Evolutionary conservation across 257 asterid species (phyloP).

Genomic region (Jacaranda copaia): DNA sequence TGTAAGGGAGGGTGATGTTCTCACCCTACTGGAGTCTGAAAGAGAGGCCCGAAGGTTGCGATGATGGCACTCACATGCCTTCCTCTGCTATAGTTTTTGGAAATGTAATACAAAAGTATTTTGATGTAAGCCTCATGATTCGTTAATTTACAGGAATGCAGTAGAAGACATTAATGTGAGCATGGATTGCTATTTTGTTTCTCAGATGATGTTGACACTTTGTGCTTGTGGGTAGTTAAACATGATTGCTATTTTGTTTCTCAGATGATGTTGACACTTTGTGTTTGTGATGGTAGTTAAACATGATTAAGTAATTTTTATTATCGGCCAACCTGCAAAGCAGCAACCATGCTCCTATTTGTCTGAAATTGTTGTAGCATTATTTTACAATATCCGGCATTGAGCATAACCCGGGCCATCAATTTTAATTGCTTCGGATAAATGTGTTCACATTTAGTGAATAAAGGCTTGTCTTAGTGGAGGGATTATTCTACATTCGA

Average conservation of each 20-base stretch:
- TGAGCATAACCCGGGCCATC: no score
- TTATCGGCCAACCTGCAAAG: no score
- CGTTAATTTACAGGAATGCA: not conserved
- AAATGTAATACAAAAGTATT: not conserved
- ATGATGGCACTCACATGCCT: not conserved
- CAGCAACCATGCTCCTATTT: not conserved
- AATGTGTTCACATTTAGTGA: no score
- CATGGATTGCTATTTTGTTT: not conserved
- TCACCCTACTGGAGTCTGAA: no score
- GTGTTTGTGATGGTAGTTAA: not conserved
- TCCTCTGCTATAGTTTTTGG: not conserved
- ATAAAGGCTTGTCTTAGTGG: no score
- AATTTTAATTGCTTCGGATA: no score
- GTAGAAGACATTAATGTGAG: not conserved
- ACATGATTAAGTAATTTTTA: not conserved
- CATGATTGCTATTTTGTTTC: constrained; percentile 3
- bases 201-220: not conserved
- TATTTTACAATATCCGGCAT: no score
- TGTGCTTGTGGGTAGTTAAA: not conserved
- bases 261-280: not conserved
- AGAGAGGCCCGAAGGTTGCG: no score
- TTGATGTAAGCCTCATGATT: not conserved
- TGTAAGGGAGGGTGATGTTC: no score
- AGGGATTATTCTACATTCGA: no score
- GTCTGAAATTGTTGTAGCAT: not conserved